phyloP scores from a whole-genome alignment of 352 stramenopile species.

The Pythium sp. region DNA sequence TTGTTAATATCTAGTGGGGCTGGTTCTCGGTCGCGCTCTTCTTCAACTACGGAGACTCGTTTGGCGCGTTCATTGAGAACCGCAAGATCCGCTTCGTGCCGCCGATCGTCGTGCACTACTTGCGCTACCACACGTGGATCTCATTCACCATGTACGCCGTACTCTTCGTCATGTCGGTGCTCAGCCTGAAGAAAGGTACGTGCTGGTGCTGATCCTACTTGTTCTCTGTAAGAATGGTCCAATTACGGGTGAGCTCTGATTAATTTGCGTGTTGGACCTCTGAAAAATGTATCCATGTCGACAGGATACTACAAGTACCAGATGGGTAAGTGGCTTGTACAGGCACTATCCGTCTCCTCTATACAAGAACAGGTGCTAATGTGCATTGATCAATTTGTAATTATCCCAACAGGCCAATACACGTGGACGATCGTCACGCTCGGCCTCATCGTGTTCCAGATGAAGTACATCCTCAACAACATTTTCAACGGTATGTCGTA shows the following conservation, averaged over 20 bases:
- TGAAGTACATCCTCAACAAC: conserved; percentile 97
- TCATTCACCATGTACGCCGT: conserved; percentile 94
- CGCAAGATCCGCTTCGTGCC: conserved; percentile 82
- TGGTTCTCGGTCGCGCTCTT: conserved; percentile 97
- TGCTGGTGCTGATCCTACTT: background rate
- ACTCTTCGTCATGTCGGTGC: conserved; percentile 95
- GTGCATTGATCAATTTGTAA: background rate
- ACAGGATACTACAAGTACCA: conserved; percentile 94
- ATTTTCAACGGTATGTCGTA: conserved; percentile 88
- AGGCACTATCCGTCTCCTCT: background rate
- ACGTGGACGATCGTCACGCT: conserved; percentile 96
- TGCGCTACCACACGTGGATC: conserved; percentile 89
- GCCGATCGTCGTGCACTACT: conserved; percentile 78
- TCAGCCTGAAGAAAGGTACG: conserved; percentile 90
- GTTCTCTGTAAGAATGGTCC: background rate
- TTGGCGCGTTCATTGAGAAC: conserved; percentile 82
- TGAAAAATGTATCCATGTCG: conserved; percentile 6
- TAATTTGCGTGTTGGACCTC: background rate
- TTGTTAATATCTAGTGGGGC: conserved; percentile 66
- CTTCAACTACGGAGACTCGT: conserved; percentile 93
- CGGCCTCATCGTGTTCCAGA: conserved; percentile 94
- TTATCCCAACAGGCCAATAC: conserved; percentile 64
- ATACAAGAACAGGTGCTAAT: background rate
- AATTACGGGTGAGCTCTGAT: background rate
- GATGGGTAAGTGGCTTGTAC: conserved; percentile 56